Evolutionary conservation across 352 stramenopile species (phyloP).

Genomic region (Saprolegnia diclina): DNA sequence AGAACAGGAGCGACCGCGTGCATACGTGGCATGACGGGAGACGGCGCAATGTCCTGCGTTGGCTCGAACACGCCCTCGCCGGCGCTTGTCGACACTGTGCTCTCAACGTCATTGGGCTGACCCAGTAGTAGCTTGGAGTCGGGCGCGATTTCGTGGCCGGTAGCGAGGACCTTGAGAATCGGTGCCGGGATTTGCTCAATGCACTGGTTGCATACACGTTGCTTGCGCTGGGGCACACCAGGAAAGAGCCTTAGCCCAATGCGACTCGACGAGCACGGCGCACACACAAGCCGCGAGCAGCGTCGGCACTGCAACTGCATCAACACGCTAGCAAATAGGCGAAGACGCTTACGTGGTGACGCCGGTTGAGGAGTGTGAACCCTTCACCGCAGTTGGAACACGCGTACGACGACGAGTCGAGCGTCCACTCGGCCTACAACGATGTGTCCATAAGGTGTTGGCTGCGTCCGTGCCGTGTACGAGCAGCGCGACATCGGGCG

Average conservation of each 20-base stretch:
- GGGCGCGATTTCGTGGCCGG: not conserved
- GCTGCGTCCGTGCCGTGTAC: slow-evolving; percentile 30
- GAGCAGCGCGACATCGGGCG: slow-evolving; percentile 50
- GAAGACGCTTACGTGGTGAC: slow-evolving; percentile 51
- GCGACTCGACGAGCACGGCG: slow-evolving; percentile 50
- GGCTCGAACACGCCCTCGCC: not conserved
- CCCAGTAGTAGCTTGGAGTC: not conserved
- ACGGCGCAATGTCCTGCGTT: not conserved
- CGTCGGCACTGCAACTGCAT: slow-evolving; percentile 41
- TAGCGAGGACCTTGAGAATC: not conserved
- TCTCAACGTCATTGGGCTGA: not conserved
- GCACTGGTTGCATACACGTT: slow-evolving; percentile 47
- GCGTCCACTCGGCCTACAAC: slow-evolving; percentile 55
- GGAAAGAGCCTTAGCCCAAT: slow-evolving; percentile 52
- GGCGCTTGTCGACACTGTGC: not conserved
- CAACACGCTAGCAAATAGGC: not conserved
- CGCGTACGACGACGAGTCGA: slow-evolving; percentile 49
- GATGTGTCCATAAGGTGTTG: too few species aligned
- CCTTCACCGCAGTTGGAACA: slow-evolving; percentile 51
- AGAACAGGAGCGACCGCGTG: not conserved
- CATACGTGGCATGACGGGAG: not conserved
- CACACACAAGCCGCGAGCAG: slow-evolving; percentile 56
- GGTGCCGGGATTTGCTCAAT: slow-evolving; percentile 33
- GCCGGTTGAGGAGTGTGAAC: slow-evolving; percentile 69
- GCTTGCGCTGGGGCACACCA: slow-evolving; percentile 34